These are phyloP conservation scores for Globisporangium solare DNA, from an alignment of 352 stramenopile genomes.

Conservation along the genomic window DNA sequence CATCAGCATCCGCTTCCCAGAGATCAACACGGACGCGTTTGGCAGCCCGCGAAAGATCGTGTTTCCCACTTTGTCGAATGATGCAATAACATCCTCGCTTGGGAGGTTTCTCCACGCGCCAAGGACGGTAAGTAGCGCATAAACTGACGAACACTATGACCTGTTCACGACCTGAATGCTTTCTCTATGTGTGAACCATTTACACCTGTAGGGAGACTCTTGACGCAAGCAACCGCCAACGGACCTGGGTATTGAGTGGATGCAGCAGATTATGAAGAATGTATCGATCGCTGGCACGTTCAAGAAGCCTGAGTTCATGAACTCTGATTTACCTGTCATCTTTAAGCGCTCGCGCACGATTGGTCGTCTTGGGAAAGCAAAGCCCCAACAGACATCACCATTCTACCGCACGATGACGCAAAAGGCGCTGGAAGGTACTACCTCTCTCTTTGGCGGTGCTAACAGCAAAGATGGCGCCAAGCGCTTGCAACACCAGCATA, in stretches of 20 bases:
- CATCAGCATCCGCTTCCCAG: constrained; percentile 25
- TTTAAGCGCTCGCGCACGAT: constrained; percentile 43
- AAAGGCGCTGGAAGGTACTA: constrained; percentile 17
- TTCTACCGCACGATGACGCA: constrained; percentile 47
- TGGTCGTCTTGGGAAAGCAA: constrained; percentile 22
- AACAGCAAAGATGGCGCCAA: background rate
- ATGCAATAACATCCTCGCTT: constrained; percentile 26
- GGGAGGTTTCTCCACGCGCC: constrained; percentile 24
- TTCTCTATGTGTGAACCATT: background rate
- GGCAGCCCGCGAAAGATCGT: constrained; percentile 20
- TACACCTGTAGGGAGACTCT: background rate
- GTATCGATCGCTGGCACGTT: constrained; percentile 15
- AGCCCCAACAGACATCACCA: constrained; percentile 2
- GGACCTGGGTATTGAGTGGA: constrained; percentile 21
- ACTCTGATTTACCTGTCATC: constrained; percentile 6
- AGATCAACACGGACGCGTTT: constrained; percentile 22
- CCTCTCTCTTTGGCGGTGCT: constrained; percentile 5
- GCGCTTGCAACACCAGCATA: background rate
- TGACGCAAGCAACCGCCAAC: constrained; percentile 7
- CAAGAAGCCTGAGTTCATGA: constrained; percentile 15
- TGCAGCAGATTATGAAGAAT: constrained; percentile 24
- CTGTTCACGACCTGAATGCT: background rate
- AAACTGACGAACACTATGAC: background rate
- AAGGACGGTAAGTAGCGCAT: constrained; percentile 3
- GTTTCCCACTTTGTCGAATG: constrained; percentile 25